Evolutionary conservation across 805 yeast genomes (phyloP).

Genomic region (Candida xiaguanensis): DNA sequence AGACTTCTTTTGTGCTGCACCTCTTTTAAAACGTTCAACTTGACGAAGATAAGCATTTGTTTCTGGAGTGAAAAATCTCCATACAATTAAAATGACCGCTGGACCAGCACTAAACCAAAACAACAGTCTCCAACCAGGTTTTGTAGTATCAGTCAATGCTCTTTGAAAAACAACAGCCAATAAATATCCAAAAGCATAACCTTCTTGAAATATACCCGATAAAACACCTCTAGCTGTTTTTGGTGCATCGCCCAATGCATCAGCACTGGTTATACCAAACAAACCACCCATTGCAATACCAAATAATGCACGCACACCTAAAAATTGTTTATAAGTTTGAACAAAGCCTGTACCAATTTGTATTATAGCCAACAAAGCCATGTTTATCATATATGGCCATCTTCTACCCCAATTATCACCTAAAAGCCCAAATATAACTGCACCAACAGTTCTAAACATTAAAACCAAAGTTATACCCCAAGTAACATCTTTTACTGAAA

Average conservation of each 20-base stretch:
- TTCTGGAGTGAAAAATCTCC: slow-evolving; percentile 61
- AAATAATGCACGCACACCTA: slow-evolving; percentile 60
- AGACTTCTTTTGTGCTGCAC: slow-evolving; percentile 12
- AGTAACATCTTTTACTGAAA: slow-evolving; percentile 47
- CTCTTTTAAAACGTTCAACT: slow-evolving; percentile 7
- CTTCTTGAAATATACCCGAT: slow-evolving; percentile 56
- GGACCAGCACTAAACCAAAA: slow-evolving; percentile 76
- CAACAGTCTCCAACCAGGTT: slow-evolving; percentile 63
- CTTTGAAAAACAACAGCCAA: slow-evolving; percentile 63
- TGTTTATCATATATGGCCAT: slow-evolving; percentile 57
- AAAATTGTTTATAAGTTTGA: slow-evolving; percentile 52
- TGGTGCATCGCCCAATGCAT: slow-evolving; percentile 66
- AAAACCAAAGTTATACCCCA: slow-evolving; percentile 74
- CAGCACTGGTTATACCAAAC: slow-evolving; percentile 62
- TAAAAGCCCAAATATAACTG: slow-evolving; percentile 58
- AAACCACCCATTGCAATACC: slow-evolving; percentile 74
- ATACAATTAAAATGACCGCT: slow-evolving; percentile 52
- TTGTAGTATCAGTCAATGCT: slow-evolving; percentile 43
- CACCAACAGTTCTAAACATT: slow-evolving; percentile 71
- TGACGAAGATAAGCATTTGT: slow-evolving; percentile 45
- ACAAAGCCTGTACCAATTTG: slow-evolving; percentile 69
- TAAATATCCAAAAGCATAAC: slow-evolving; percentile 65
- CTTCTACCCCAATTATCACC: slow-evolving; percentile 66
- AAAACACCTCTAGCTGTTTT: slow-evolving; percentile 54
- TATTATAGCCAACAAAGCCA: slow-evolving; percentile 44